phyloP scores from a whole-genome alignment of 176 grass and related monocot genomes.

The Ampelocalamus luodianensis region DNA sequence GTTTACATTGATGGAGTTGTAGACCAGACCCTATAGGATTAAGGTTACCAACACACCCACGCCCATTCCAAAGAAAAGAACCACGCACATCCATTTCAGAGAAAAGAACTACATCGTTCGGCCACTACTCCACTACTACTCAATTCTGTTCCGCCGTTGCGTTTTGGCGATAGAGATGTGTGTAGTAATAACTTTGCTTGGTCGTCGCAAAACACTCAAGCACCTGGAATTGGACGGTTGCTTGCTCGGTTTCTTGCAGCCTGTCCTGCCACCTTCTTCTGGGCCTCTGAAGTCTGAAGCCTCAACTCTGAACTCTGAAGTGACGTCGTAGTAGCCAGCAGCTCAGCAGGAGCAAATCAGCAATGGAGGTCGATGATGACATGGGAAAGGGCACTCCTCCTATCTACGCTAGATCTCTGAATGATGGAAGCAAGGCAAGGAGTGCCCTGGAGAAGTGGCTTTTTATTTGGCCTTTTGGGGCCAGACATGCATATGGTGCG shows the following conservation, averaged over 20 bases:
- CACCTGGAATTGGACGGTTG: slow-evolving; percentile 55
- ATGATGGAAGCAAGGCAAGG: slow-evolving; percentile 46
- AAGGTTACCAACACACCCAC: too few relatives aligned
- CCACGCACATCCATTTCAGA: neutral
- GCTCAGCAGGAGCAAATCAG: neutral
- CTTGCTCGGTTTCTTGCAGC: slow-evolving; percentile 24
- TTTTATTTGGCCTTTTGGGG: slow-evolving; percentile 11
- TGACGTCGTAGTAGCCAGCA: neutral
- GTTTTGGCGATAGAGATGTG: too few relatives aligned
- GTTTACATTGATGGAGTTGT: too few relatives aligned
- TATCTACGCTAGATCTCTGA: slow-evolving; percentile 46
- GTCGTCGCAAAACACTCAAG: slow-evolving; percentile 53
- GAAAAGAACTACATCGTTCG: slow-evolving; percentile 26
- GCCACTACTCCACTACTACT: neutral
- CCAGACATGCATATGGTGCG: neutral
- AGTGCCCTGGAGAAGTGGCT: neutral
- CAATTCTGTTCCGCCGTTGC: neutral
- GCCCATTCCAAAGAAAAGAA: slow-evolving; percentile 24
- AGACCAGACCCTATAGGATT: too few relatives aligned
- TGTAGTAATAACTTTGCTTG: slow-evolving; percentile 27
- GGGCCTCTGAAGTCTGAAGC: neutral
- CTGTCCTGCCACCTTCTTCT: slow-evolving; percentile 10
- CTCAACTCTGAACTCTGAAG: too few relatives aligned
- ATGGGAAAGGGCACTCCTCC: slow-evolving; percentile 17
- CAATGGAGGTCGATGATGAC: slow-evolving; percentile 10